These are phyloP conservation scores for Trichoderma aggressivum DNA, from an alignment of 2,329 filamentous ascomycete species.

Conservation along the genomic window DNA sequence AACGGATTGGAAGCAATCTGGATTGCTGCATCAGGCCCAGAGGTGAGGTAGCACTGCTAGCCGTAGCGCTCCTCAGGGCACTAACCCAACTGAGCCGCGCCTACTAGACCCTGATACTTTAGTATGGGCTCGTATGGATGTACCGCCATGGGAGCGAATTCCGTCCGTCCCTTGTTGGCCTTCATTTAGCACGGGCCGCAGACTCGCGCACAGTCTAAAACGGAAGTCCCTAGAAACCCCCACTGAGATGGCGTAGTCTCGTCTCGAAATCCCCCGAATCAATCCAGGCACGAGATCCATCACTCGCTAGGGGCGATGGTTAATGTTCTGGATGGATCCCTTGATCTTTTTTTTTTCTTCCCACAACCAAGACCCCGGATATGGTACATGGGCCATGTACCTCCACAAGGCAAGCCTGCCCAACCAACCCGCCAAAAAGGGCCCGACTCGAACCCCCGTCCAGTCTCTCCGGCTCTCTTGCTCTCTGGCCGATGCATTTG, in stretches of 20 bases:
- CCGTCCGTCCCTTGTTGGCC: background rate
- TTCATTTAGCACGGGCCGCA: slow-evolving; percentile 13
- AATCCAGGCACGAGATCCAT: slow-evolving; percentile 14
- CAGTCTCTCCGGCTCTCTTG: background rate
- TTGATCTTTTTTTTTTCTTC: background rate
- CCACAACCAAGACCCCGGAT: slow-evolving; percentile 14
- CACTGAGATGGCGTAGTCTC: slow-evolving; percentile 5
- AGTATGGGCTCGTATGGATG: background rate
- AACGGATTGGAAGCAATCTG: background rate
- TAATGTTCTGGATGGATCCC: background rate
- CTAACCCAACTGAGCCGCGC: background rate
- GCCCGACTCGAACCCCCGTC: background rate
- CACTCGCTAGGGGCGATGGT: slow-evolving; percentile 11
- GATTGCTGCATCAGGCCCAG: background rate
- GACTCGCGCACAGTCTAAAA: slow-evolving; percentile 10
- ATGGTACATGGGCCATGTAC: slow-evolving; percentile 6
- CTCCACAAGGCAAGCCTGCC: background rate
- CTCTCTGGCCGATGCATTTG: background rate
- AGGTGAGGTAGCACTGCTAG: background rate
- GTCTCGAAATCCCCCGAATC: slow-evolving; percentile 5
- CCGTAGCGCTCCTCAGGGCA: background rate
- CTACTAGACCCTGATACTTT: background rate
- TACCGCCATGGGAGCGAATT: background rate
- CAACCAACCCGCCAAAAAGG: background rate
- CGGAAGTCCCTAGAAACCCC: background rate